A percentile compares a stretch with the other conserved stretches of the same genome.
These are phyloP conservation scores for Globisporangium viniferum DNA, from an alignment of 352 stramenopile species.

Conservation along the genomic window DNA sequence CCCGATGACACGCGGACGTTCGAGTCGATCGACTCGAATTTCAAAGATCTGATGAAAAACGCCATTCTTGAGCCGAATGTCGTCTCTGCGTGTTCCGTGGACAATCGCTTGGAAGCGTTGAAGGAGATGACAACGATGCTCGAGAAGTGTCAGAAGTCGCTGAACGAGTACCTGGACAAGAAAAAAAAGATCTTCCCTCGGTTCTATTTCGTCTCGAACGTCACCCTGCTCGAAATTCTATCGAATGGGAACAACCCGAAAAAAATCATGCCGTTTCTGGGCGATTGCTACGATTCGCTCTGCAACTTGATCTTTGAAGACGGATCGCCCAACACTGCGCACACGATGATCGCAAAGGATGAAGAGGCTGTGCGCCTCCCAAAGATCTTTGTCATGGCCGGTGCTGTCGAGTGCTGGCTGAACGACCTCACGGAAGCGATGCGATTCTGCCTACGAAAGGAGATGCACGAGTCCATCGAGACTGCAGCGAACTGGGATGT, in stretches of 20 bases:
- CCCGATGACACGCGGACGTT: slow-evolving; percentile 86
- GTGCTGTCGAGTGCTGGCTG: slow-evolving; percentile 83
- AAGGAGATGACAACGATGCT: slow-evolving; percentile 89
- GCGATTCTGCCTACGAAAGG: slow-evolving; percentile 76
- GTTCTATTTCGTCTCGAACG: slow-evolving; percentile 90
- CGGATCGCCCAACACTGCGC: slow-evolving; percentile 68
- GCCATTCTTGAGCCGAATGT: slow-evolving; percentile 84
- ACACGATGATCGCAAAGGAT: slow-evolving; percentile 87
- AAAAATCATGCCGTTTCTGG: slow-evolving; percentile 97
- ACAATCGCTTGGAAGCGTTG: slow-evolving; percentile 74
- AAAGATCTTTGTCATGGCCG: slow-evolving; percentile 80
- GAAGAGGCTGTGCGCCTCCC: slow-evolving; percentile 59
- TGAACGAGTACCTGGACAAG: slow-evolving; percentile 90
- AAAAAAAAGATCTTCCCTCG: slow-evolving; percentile 92
- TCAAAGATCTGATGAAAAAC: slow-evolving; percentile 90
- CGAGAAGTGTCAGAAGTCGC: slow-evolving; percentile 85
- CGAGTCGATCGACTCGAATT: slow-evolving; percentile 88
- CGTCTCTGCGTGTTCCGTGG: slow-evolving; percentile 68
- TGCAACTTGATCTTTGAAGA: slow-evolving; percentile 83
- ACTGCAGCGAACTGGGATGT: slow-evolving; percentile 92
- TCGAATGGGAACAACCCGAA: slow-evolving; percentile 94
- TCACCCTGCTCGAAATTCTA: slow-evolving; percentile 82
- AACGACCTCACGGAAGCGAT: slow-evolving; percentile 87
- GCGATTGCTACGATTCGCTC: slow-evolving; percentile 97
- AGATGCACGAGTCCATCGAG: slow-evolving; percentile 87